Evolutionary conservation across 2,329 filamentous ascomycete genomes (phyloP).

Genomic region (Exophiala xenobiotica): DNA sequence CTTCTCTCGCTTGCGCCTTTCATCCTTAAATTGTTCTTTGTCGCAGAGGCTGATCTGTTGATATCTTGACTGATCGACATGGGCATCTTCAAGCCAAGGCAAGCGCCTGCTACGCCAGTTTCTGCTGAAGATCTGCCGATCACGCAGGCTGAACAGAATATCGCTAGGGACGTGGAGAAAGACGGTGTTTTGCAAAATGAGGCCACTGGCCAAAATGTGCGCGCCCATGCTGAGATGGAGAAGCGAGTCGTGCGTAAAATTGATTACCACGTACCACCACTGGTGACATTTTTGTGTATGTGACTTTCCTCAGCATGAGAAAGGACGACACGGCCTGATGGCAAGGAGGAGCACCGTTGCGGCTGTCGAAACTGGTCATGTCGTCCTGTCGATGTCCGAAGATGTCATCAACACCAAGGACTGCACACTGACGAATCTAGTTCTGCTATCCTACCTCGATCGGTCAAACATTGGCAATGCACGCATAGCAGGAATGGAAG

Average conservation of each 20-base stretch:
- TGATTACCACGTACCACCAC: slow-evolving; percentile 58
- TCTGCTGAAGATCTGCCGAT: background rate
- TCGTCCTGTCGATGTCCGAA: no score
- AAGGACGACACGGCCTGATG: no score
- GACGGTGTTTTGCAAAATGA: background rate
- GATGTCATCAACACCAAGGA: no score
- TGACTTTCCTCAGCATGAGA: no score
- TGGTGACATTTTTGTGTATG: slow-evolving; percentile 45
- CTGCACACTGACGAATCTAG: background rate
- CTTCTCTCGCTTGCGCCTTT: no score
- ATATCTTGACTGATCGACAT: no score
- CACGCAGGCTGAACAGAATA: background rate
- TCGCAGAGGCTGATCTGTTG: no score
- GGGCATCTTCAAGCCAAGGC: background rate
- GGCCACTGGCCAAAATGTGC: background rate
- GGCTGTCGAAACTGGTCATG: no score
- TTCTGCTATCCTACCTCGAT: slow-evolving; percentile 44
- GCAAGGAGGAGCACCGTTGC: no score
- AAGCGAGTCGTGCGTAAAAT: slow-evolving; percentile 55
- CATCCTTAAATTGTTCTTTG: no score
- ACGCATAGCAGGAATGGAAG: slow-evolving; percentile 45
- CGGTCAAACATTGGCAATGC: slow-evolving; percentile 49
- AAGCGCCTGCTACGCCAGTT: background rate
- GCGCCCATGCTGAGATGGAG: slow-evolving; percentile 47
- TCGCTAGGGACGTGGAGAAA: slow-evolving; percentile 1